These are phyloP conservation scores for Herpetomonas samuelpessoai DNA, from an alignment of 208 protist species.

Conservation along the genomic window DNA sequence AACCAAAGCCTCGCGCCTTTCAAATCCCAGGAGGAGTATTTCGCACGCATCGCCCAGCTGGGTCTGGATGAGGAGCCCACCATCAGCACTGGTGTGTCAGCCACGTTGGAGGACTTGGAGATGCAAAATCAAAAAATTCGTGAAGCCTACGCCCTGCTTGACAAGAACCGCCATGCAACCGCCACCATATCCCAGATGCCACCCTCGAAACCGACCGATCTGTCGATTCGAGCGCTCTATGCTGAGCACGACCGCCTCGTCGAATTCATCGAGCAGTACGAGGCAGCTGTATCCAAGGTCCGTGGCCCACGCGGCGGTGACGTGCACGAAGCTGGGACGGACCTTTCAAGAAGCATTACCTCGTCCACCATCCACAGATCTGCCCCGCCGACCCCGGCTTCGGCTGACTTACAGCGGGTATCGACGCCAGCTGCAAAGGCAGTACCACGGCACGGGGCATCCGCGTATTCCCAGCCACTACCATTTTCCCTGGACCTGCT, in stretches of 20 bases:
- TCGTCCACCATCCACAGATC: neutral
- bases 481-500: neutral
- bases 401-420: neutral
- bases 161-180: conserved; percentile 36
- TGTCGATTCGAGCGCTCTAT: conserved; percentile 24
- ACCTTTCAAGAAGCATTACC: neutral
- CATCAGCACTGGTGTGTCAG: conserved; percentile 6
- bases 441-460: too few relatives aligned
- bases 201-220: conserved; percentile 24
- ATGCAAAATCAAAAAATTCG: conserved; percentile 24
- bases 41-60: conserved; percentile 23
- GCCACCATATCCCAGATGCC: conserved; percentile 31
- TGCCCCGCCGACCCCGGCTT: neutral
- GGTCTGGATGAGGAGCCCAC: conserved; percentile 35
- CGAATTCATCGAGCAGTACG: conserved; percentile 27
- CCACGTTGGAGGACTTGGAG: conserved; percentile 19
- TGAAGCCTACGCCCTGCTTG: conserved; percentile 39
- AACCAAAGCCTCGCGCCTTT: conserved; percentile 27
- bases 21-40: conserved; percentile 30
- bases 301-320: neutral
- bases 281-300: conserved; percentile 26
- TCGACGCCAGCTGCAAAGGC: neutral
- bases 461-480: neutral
- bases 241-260: conserved; percentile 31
- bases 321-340: neutral